Base-by-base conservation (phyloP, 2,329 filamentous ascomycete species). In the Fusarium lateritium region DNA sequence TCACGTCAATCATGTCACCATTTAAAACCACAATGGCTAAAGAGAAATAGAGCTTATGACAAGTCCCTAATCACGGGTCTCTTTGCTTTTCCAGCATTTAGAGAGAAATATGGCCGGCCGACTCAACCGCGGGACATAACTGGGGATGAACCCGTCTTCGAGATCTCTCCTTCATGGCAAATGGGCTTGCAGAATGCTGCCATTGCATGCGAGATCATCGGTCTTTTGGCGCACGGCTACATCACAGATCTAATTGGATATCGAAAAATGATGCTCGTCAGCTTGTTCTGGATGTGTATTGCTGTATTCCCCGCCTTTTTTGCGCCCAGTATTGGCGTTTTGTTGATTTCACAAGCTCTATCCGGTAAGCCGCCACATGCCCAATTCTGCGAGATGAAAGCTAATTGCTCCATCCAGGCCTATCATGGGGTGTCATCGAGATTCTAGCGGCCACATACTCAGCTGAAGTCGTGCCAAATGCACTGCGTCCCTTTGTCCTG, bases 301-400 rank as follows among this genome's bases (percentile, higher is more conserved):
- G 81, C 81, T 31, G 80, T 84, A 10, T 80, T 80, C 34, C 70
- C 80, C 6, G 69, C 75, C 1, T 82, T 82, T 51, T 81, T 82
- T 43, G 79, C 78, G 0, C 60, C 67, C 24, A 77, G 75, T 28
- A 71, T 80, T 7, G 60, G 64, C 13, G 65, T 79, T n/a, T 70
- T 81, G 5, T 65, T 80, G 13, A 76, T 73, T 5, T 76, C 76
- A 1, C 78, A 81, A 62, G 70, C 81, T 11, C 69, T 82, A 1
- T 78, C 75, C 36, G 70, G 70, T 72, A 67, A 24, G 60, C 10
- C 26, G 13, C 13, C 13, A 10, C 1, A 36, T 11, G 5, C 5
- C 17, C 13, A 11, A 2, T 13, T 21, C 9, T 6, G 3, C 22
- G 36, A 3, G 11, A 31, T n/a, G 9, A 24, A 19, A 3, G 38